Percentiles rank a stretch among this genome's conserved stretches.
Conservation (phyloP, 2,329 filamentous ascomycete species). For the Ramularia endophylla region DNA sequence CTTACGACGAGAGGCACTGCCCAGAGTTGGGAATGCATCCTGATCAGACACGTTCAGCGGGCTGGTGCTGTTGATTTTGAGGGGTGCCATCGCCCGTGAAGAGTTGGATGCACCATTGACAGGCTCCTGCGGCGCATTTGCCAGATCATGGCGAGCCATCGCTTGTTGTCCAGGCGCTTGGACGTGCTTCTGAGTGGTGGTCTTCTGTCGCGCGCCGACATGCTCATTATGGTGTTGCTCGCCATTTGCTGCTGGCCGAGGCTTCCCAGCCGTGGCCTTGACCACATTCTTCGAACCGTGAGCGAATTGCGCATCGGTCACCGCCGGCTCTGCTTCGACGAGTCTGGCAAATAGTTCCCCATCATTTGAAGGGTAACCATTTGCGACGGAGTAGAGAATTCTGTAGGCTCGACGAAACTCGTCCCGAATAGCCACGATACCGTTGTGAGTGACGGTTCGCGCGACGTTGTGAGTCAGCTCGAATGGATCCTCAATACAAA, state of each 20-base stretch:
- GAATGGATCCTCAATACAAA: constrained; percentile 90
- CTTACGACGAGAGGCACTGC: constrained; percentile 13
- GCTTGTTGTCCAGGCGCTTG: no score
- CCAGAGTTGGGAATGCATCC: constrained; percentile 25
- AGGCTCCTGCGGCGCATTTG: no score
- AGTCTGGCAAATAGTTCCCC: constrained; percentile 15
- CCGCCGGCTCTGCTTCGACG: constrained; percentile 8
- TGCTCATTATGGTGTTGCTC: background rate
- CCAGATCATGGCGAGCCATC: no score
- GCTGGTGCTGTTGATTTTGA: no score
- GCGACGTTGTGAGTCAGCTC: constrained; percentile 85
- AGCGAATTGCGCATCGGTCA: background rate
- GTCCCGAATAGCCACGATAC: constrained; percentile 74
- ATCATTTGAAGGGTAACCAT: constrained; percentile 19
- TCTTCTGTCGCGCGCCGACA: background rate
- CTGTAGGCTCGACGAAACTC: constrained; percentile 77
- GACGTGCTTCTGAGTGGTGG: background rate
- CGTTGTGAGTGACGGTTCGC: constrained; percentile 74
- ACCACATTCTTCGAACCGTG: no score
- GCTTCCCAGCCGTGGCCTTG: background rate
- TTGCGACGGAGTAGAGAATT: constrained; percentile 56
- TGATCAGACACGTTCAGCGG: constrained; percentile 19
- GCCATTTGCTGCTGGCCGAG: background rate
- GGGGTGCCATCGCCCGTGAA: background rate
- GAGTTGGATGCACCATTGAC: background rate